Conservation (phyloP, 305 asterid genomes). For the Fraxinus greggii region DNA sequence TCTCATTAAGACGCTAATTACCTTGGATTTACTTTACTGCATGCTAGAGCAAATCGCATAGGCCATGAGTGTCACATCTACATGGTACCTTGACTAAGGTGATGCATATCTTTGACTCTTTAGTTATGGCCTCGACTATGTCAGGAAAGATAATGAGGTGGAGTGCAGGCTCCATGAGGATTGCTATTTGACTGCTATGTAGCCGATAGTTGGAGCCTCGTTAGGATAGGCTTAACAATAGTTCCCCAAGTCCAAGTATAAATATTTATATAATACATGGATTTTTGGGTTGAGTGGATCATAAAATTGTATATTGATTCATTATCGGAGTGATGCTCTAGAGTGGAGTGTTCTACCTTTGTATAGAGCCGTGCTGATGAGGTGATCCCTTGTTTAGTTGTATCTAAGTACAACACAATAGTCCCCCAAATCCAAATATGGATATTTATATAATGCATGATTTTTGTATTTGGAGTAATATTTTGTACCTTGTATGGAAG, state of each 20-base stretch:
- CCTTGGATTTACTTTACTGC: background rate
- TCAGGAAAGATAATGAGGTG: background rate
- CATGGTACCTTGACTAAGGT: background rate
- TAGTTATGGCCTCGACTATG: background rate
- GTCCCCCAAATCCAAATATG: background rate
- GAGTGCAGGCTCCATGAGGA: background rate
- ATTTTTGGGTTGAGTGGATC: background rate
- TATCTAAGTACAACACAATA: background rate
- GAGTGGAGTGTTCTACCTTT: background rate
- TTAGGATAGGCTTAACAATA: background rate
- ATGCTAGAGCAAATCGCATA: background rate
- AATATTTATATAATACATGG: too few species aligned
- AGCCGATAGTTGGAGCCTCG: background rate
- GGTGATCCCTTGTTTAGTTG: background rate
- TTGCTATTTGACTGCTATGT: background rate
- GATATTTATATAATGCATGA: background rate
- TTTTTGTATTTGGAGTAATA: too few species aligned
- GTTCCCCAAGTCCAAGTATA: background rate
- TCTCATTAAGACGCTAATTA: background rate
- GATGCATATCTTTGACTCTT: background rate
- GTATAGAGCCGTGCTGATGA: background rate
- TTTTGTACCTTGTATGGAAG: background rate
- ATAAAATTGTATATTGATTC: background rate
- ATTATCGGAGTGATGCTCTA: background rate
- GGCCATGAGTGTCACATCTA: too few species aligned